These are phyloP conservation scores for Lanmaoa rubissima DNA, from an alignment of 768 basidiomycete species.

Conservation along the genomic window DNA sequence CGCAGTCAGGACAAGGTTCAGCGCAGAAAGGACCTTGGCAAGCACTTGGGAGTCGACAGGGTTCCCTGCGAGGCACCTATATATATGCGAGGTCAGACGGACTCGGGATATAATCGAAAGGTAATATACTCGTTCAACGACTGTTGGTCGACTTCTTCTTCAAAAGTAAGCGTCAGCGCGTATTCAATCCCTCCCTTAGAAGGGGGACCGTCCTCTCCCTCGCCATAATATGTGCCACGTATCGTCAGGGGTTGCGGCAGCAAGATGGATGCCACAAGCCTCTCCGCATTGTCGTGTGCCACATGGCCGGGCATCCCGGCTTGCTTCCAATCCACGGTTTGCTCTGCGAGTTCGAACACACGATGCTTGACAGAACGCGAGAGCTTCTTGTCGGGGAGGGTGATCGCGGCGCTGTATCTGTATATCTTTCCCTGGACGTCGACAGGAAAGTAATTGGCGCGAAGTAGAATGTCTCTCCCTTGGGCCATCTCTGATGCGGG, in stretches of 20 bases:
- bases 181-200: conserved; percentile 32
- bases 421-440: conserved; percentile 36
- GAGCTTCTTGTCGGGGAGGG: conserved; percentile 24
- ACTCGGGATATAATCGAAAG: conserved; percentile 21
- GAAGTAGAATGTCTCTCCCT: conserved; percentile 41
- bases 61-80: conserved; percentile 56
- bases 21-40: conserved; percentile 44
- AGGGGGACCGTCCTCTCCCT: conserved; percentile 32
- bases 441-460: conserved; percentile 51
- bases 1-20: conserved; percentile 47
- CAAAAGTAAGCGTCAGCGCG: conserved; percentile 39
- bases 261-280: conserved; percentile 38
- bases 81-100: conserved; percentile 14
- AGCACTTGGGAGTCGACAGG: conserved; percentile 56
- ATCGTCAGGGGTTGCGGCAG: conserved; percentile 44
- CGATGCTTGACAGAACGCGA: conserved; percentile 39
- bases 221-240: conserved; percentile 37
- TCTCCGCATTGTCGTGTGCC: conserved; percentile 47
- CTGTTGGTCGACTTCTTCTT: conserved; percentile 35
- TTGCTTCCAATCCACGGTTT: conserved; percentile 36
- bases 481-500: conserved; percentile 43
- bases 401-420: conserved; percentile 38
- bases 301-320: conserved; percentile 36
- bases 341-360: conserved; percentile 47
- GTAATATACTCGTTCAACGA: conserved; percentile 3